phyloP scores from a whole-genome alignment of 1,284 basidiomycete species.

The Exobasidium cylindrosporum region DNA sequence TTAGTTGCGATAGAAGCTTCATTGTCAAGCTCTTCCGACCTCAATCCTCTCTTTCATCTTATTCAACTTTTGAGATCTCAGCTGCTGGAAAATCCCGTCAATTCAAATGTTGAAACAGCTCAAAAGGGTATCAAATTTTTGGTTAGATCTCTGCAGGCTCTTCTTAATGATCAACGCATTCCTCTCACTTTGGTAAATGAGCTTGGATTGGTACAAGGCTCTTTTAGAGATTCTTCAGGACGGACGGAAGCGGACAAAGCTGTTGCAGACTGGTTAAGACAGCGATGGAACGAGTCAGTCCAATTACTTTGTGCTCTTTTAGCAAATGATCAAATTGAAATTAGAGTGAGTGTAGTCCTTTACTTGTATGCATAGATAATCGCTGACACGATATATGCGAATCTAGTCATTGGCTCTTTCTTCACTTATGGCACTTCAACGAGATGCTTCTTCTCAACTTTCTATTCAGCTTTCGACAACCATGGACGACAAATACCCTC shows the following conservation, averaged over 20 bases:
- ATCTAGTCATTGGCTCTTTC: conserved; percentile 20
- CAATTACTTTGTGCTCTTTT: conserved; percentile 35
- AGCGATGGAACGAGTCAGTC: conserved; percentile 44
- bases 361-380: too few relatives aligned
- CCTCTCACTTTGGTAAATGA: conserved; percentile 28
- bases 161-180: conserved; percentile 29
- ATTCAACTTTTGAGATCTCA: conserved; percentile 21
- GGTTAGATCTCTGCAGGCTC: conserved; percentile 24
- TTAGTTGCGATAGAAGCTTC: conserved; percentile 22
- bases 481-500: neutral
- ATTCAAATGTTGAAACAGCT: conserved; percentile 3
- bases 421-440: conserved; percentile 31
- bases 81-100: conserved; percentile 14
- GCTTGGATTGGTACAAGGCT: conserved; percentile 18
- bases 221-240: conserved; percentile 16
- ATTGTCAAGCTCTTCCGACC: conserved; percentile 38
- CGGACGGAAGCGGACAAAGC: conserved; percentile 17
- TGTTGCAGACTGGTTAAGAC: conserved; percentile 41
- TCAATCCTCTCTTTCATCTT: conserved; percentile 45
- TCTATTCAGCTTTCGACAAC: conserved; percentile 6
- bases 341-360: conserved; percentile 13
- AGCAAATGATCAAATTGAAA: conserved; percentile 23
- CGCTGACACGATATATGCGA: too few relatives aligned
- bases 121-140: conserved; percentile 23
- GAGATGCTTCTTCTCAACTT: conserved; percentile 23